phyloP scores from a whole-genome alignment of 345 rosid genomes.

The Durio zibethinus region DNA sequence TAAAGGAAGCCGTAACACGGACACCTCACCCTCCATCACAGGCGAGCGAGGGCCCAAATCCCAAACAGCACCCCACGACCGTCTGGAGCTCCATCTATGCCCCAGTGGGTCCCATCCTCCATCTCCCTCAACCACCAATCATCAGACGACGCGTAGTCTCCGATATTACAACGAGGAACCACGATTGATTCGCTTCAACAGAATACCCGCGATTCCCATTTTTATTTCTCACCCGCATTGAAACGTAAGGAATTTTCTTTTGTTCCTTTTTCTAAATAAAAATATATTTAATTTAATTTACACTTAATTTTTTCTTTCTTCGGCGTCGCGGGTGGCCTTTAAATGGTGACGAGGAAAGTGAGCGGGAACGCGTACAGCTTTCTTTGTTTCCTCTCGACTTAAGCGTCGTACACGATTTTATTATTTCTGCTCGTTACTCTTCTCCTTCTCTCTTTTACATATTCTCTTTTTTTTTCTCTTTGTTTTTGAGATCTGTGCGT shows the following conservation, averaged over 20 bases:
- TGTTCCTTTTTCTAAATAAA: too few relatives aligned
- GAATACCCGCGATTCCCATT: slow-evolving; percentile 22
- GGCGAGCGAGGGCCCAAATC: not conserved
- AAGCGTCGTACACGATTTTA: slow-evolving; percentile 8
- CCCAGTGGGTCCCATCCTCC: slow-evolving; percentile 2
- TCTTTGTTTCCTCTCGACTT: slow-evolving; percentile 24
- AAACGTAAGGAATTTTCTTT: slow-evolving; percentile 13
- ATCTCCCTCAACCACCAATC: not conserved
- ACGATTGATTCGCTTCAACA: slow-evolving; percentile 14
- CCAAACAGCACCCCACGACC: slow-evolving; percentile 34
- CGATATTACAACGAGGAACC: slow-evolving; percentile 15
- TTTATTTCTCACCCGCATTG: not conserved
- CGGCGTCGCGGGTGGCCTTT: slow-evolving; percentile 8
- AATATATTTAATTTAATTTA: not conserved
- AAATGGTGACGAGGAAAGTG: slow-evolving; percentile 29
- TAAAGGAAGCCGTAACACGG: slow-evolving; percentile 19
- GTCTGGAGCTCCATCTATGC: slow-evolving; percentile 38
- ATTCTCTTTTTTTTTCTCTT: not conserved
- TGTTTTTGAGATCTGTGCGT: slow-evolving; percentile 40
- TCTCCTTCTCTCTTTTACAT: not conserved
- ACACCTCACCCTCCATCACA: slow-evolving; percentile 26
- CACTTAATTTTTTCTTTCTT: not conserved
- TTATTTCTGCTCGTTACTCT: not conserved
- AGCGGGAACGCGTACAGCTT: slow-evolving; percentile 48
- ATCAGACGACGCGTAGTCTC: slow-evolving; percentile 10